Conservation (phyloP, 495 filamentous ascomycete species). For the Cryomyces minteri region DNA sequence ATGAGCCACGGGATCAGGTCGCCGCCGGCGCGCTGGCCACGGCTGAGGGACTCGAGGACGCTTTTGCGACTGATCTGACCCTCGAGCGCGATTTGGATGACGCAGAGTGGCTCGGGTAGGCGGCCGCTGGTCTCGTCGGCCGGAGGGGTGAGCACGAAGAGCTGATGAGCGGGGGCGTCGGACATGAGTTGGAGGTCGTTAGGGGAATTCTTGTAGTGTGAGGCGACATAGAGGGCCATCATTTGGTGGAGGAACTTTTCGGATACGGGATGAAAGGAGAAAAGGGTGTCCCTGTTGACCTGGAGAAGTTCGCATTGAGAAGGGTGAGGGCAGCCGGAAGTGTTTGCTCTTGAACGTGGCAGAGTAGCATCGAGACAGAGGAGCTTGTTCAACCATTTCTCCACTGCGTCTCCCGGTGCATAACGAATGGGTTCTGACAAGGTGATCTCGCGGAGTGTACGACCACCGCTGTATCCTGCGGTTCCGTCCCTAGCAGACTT, state of each 20-base stretch:
- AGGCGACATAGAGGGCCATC: slow-evolving; percentile 95
- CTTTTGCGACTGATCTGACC: slow-evolving; percentile 86
- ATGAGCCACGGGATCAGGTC: slow-evolving; percentile 98
- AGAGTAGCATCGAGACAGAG: slow-evolving; percentile 86
- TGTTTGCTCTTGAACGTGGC: slow-evolving; percentile 53
- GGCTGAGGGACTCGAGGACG: slow-evolving; percentile 71
- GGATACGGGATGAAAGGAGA: slow-evolving; percentile 93
- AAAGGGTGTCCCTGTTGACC: slow-evolving; percentile 93
- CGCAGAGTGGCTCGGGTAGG: slow-evolving; percentile 83
- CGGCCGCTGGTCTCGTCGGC: slow-evolving; percentile 47
- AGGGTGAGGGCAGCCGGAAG: slow-evolving; percentile 74
- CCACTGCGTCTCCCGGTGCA: slow-evolving; percentile 73
- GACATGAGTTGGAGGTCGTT: slow-evolving; percentile 97
- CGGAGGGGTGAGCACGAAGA: slow-evolving; percentile 86
- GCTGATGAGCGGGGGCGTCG: slow-evolving; percentile 91
- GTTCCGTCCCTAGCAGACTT: slow-evolving; percentile 45
- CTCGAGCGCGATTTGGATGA: slow-evolving; percentile 89
- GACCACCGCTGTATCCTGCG: slow-evolving; percentile 39
- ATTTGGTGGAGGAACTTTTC: slow-evolving; percentile 96
- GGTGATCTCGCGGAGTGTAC: slow-evolving; percentile 83
- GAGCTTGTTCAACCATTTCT: slow-evolving; percentile 90
- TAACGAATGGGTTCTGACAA: slow-evolving; percentile 91
- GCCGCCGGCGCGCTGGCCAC: slow-evolving; percentile 78
- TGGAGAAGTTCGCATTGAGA: slow-evolving; percentile 76
- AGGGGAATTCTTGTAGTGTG: slow-evolving; percentile 96